Base-by-base conservation (phyloP, 345 rosid species). In the Pseudoturritis turrita region DNA sequence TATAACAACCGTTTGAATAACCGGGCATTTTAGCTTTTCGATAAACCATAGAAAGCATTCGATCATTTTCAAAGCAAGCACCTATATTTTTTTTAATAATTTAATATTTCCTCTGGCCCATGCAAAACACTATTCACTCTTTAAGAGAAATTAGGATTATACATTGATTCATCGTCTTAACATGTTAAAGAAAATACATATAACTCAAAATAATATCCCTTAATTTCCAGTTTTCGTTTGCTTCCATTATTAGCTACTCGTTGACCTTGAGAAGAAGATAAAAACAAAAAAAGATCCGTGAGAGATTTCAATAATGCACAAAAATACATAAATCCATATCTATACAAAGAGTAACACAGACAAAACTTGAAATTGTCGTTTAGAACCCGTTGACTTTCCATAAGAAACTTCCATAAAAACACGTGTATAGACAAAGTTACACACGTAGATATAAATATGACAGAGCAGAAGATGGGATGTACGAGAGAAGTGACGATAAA, bases 361-460 rank as follows among this genome's bases (percentile, higher is more conserved):
- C 70, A 69, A 68, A 75, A 54, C 15, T 52, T 14, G 43, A 28
- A 25, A 26, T 37, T 76, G 79, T 69, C 65, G 70, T 76, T 69
- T 62, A 69, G 65, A 69, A 50, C 68, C 15, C 19, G 51, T 77
- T 77, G 80, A 71, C 80, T 71, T 64, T 22, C 0, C 7, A 40
- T 53, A 63, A 76, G 66, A 76, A 76, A 56, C 71, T 63, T 71
- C 72, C 62, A 58, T 55, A 70, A 57, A 36, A 62, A 76, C 67
- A 76, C 71, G 71, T 76, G 59, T 69, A 39, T 55, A 62, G 58
- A 70, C 36, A 70, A 62, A 55, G 18, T 54, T 44, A 43, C 23
- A 61, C 78, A 68, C 74, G 53, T 65, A 52, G 26, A 28, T 26
- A 35, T 33, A 68, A 31, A 75, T 53, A 47, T 55, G 79, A 63